Conservation (phyloP, 1,139 yeast species). For the Pichia kudriavzevii region DNA sequence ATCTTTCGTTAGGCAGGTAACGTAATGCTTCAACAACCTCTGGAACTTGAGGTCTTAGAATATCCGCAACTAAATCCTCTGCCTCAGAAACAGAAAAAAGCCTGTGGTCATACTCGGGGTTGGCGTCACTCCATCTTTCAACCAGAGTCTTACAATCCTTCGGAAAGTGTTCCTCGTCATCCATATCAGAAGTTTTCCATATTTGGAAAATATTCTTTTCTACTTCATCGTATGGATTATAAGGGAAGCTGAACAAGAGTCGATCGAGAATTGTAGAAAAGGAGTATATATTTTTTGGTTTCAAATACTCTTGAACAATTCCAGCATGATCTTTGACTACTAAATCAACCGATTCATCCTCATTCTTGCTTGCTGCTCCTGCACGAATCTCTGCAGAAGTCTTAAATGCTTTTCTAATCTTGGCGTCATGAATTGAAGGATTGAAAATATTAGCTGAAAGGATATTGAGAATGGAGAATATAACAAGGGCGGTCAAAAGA, state of each 20-base stretch:
- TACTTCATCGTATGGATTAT: slow-evolving; percentile 42
- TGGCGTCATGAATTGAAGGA: slow-evolving; percentile 8
- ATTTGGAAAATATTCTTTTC: slow-evolving; percentile 90
- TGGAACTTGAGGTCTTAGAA: slow-evolving; percentile 50
- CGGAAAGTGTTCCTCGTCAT: slow-evolving; percentile 47
- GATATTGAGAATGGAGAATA: slow-evolving; percentile 9
- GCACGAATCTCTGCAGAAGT: slow-evolving; percentile 8
- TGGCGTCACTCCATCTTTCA: slow-evolving; percentile 45
- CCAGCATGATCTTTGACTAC: slow-evolving; percentile 10
- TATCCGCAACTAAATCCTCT: slow-evolving; percentile 44
- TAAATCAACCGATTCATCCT: background rate
- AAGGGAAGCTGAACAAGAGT: slow-evolving; percentile 62
- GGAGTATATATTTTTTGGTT: slow-evolving; percentile 22
- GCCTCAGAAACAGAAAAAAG: slow-evolving; percentile 55
- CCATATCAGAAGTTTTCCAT: slow-evolving; percentile 61
- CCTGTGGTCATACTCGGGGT: slow-evolving; percentile 55
- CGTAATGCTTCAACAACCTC: slow-evolving; percentile 53
- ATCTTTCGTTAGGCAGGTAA: slow-evolving; percentile 52
- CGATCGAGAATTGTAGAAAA: slow-evolving; percentile 30
- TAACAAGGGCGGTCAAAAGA: slow-evolving; percentile 5
- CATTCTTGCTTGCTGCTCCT: background rate
- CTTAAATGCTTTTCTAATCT: slow-evolving; percentile 9
- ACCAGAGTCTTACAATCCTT: slow-evolving; percentile 35
- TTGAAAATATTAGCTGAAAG: slow-evolving; percentile 8
- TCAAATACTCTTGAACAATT: slow-evolving; percentile 10